A percentile compares a stretch with the other conserved stretches of the same genome.
These are phyloP conservation scores for Monosporascus sp. DNA, from an alignment of 2,329 filamentous ascomycete species.

Conservation along the genomic window DNA sequence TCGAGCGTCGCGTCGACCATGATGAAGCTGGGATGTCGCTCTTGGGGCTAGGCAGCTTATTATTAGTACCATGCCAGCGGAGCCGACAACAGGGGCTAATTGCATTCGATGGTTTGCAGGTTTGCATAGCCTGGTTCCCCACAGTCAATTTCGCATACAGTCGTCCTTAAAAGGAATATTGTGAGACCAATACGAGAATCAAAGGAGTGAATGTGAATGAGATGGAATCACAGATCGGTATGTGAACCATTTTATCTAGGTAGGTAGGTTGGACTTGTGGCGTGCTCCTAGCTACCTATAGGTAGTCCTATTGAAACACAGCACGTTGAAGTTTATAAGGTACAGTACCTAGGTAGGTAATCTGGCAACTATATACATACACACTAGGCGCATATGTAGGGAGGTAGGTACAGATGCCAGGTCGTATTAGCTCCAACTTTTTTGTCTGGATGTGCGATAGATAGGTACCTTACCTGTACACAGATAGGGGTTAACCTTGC, in stretches of 20 bases:
- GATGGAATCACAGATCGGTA: neutral
- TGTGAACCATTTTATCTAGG: neutral
- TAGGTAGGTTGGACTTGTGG: neutral
- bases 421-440: no score
- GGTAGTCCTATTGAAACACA: no score
- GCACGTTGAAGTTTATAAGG: no score
- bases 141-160: neutral
- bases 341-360: no score
- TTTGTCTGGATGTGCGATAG: no score
- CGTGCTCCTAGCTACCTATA: no score
- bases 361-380: no score
- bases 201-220: neutral
- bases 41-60: neutral
- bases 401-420: no score
- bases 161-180: neutral
- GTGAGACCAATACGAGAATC: no score
- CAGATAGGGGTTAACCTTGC: neutral
- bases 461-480: no score
- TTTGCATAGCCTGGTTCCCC: neutral
- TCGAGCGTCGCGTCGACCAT: neutral
- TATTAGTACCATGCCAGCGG: neutral
- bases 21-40: neutral
- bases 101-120: neutral
- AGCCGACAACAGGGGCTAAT: neutral
- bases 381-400: no score